Base-by-base conservation (phyloP, 2,329 filamentous ascomycete genomes). In the Eutypa lata region DNA sequence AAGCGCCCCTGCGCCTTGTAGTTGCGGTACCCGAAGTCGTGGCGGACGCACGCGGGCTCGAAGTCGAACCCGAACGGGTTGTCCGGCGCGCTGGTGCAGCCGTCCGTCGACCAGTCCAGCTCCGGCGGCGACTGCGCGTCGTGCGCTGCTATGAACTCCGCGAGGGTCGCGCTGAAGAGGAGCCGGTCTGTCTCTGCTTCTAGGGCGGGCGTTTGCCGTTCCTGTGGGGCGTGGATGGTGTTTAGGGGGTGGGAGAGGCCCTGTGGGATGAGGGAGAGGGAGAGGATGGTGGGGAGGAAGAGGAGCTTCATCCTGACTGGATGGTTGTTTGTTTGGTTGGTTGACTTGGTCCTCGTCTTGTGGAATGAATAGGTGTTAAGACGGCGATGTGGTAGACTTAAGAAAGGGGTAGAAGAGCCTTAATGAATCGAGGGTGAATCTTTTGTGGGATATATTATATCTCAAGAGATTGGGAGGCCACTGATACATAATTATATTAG, bases 11-110 rank as follows among this genome's bases (percentile, higher is more conserved):
- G 79, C 2, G 49, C 52, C 49, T 78, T 76, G 63, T 74, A 82
- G 67, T 84, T 83, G 18, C 72, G 67, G 62, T 80, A 80, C 1
- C 79, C 79, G 62, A 83, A 83, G 60, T 83, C 81, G 54, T 84
- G 80, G 7, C 81, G 77, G 53, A 78, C 65, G 68, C 79, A 81
- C 13, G 71, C 73, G 0, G 70, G 72, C 3, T 65, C 22, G 38
- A 77, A 79, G 11, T 72, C 66, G 59, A 75, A 79, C 2, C 71
- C 70, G 28, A 73, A 69, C 0, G 75, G 75, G 56, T 75, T 76
- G 48, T 77, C 71, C 1, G 73, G 73, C 2, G 73, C 72, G 0
- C 57, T 60, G 3, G 71, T 71, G 68, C 75, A 77, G 44, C 70
- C 72, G 49, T 77, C 73, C 1, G 74, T 74, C 4, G 57, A 54